phyloP scores from a whole-genome alignment of 345 rosid species.

The Euphorbia tirucalli region DNA sequence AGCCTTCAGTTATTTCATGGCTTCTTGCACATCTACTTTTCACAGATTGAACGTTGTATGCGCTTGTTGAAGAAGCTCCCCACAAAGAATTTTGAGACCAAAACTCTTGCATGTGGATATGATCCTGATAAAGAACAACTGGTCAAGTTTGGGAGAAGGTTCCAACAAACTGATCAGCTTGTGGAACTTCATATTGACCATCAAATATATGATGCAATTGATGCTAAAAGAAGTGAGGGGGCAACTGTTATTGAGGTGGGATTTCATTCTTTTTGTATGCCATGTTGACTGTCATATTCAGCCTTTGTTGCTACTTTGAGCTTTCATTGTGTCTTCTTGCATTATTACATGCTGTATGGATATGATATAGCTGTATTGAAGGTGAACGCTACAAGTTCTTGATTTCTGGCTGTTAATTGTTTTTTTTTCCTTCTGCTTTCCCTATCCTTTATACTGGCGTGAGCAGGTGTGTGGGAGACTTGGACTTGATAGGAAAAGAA shows the following conservation, averaged over 20 bases:
- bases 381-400: neutral
- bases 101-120: conserved; percentile 9
- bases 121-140: conserved; percentile 37
- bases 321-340: neutral
- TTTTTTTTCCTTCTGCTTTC: neutral
- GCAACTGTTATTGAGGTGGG: conserved; percentile 68
- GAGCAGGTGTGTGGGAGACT: conserved; percentile 75
- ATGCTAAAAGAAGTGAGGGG: conserved; percentile 73
- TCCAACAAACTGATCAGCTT: conserved; percentile 57
- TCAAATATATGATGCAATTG: conserved; percentile 85
- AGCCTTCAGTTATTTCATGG: neutral
- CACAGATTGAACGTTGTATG: conserved; percentile 66
- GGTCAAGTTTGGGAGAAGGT: conserved; percentile 69
- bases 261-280: conserved; percentile 11
- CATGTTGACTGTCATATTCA: neutral
- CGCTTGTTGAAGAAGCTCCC: conserved; percentile 53
- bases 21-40: conserved; percentile 17
- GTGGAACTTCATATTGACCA: conserved; percentile 77
- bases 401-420: neutral
- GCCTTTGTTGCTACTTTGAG: neutral
- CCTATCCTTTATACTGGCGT: conserved; percentile 18
- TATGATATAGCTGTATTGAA: neutral
- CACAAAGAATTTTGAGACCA: conserved; percentile 39
- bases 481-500: conserved; percentile 79
- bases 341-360: neutral